These are phyloP conservation scores for Gossypium turneri DNA, from an alignment of 345 rosid species.

Conservation along the genomic window DNA sequence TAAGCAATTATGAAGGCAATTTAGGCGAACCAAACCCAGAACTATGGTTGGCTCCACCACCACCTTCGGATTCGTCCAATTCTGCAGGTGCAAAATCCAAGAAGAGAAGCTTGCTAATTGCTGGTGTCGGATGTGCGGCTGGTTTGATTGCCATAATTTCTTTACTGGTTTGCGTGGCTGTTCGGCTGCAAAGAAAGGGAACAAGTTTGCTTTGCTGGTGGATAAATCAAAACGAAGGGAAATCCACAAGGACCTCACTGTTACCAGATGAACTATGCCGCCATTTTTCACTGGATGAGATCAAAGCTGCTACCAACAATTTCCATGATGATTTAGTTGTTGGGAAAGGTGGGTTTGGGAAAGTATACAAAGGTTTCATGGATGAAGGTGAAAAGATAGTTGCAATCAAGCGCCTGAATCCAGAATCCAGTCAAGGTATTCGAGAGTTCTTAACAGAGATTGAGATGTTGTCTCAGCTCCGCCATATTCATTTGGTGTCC, in stretches of 20 bases:
- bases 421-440: background rate
- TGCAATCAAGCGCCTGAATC: constrained; percentile 5
- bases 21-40: constrained; percentile 43
- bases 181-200: background rate
- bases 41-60: background rate
- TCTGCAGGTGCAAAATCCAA: background rate
- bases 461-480: constrained; percentile 34
- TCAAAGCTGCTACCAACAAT: background rate
- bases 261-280: background rate
- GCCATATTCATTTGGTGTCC: constrained; percentile 46
- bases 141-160: background rate
- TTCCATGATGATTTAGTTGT: constrained; percentile 6
- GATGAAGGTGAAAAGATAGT: background rate
- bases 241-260: background rate
- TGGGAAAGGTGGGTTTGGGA: constrained; percentile 5
- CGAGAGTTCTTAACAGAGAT: background rate
- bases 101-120: background rate
- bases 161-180: background rate
- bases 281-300: background rate
- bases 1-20: constrained; percentile 28
- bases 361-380: background rate
- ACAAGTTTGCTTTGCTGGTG: background rate
- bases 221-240: background rate
- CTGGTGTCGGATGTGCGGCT: background rate
- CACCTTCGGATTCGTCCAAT: background rate